Percentiles rank a stretch among this genome's conserved stretches.
Evolutionary conservation across 495 filamentous ascomycete species (phyloP).

Genomic region (Xylaria telfairii): DNA sequence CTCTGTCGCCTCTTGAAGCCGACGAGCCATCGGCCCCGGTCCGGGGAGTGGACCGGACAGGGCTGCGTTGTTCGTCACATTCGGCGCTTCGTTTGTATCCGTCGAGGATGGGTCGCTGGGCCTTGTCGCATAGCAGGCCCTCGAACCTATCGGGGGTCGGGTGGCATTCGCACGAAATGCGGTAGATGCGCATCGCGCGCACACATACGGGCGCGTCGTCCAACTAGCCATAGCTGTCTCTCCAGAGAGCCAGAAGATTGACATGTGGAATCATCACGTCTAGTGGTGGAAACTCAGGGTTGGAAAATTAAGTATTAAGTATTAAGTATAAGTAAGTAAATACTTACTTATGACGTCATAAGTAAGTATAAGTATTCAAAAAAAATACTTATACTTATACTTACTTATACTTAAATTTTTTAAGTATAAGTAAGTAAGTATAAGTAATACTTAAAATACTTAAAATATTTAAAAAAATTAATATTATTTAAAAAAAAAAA

Average conservation of each 20-base stretch:
- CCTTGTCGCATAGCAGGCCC: constrained; percentile 29
- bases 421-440: no score
- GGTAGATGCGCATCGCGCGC: constrained; percentile 33
- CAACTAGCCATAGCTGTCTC: constrained; percentile 33
- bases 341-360: no score
- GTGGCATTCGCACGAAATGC: constrained; percentile 15
- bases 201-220: constrained; percentile 28
- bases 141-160: constrained; percentile 1
- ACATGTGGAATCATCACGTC: background rate
- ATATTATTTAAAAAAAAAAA: no score
- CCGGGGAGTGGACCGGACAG: constrained; percentile 23
- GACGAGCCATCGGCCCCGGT: constrained; percentile 71
- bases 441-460: no score
- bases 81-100: background rate
- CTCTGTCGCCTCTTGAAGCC: constrained; percentile 80
- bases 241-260: background rate
- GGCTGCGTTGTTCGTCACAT: constrained; percentile 4
- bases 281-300: no score
- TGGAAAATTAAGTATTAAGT: no score
- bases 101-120: background rate
- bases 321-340: no score
- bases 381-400: no score
- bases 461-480: no score
- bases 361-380: no score
- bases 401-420: no score